Evolutionary conservation across 1,284 basidiomycete species (phyloP).

Genomic region (Ceratobasidium sp.): DNA sequence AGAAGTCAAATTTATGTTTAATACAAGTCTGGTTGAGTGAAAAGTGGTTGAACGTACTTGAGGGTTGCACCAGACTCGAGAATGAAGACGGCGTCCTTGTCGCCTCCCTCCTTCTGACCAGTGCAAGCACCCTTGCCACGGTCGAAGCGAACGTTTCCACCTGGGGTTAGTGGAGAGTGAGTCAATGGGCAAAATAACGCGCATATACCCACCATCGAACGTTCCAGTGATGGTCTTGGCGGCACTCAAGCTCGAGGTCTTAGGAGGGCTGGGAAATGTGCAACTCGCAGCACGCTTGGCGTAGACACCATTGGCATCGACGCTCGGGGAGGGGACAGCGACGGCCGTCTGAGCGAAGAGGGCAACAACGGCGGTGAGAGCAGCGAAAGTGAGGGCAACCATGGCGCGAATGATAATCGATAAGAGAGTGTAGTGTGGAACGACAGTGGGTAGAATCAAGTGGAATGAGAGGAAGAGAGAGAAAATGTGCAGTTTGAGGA

Average conservation of each 20-base stretch:
- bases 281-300: conserved; percentile 52
- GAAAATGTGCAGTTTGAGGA: conserved; percentile 35
- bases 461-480: conserved; percentile 20
- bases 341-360: conserved; percentile 39
- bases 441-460: conserved; percentile 23
- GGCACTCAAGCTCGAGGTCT: conserved; percentile 57
- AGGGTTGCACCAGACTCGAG: conserved; percentile 59
- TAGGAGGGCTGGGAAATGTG: conserved; percentile 59
- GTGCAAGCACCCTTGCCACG: conserved; percentile 47
- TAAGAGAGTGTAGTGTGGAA: conserved; percentile 32
- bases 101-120: conserved; percentile 47
- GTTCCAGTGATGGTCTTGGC: conserved; percentile 57
- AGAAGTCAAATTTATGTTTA: not conserved
- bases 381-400: conserved; percentile 40
- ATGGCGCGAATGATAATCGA: conserved; percentile 16
- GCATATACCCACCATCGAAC: conserved; percentile 45
- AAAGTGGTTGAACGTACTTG: conserved; percentile 26
- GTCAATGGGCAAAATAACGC: not conserved
- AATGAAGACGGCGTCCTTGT: conserved; percentile 48
- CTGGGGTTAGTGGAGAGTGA: not conserved
- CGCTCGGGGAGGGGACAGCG: conserved; percentile 40
- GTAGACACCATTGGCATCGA: conserved; percentile 39
- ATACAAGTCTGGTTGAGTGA: not conserved
- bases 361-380: conserved; percentile 42
- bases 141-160: conserved; percentile 38